Conservation (phyloP, 176 grass and related monocot genomes). For the Aegilops tauschii region DNA sequence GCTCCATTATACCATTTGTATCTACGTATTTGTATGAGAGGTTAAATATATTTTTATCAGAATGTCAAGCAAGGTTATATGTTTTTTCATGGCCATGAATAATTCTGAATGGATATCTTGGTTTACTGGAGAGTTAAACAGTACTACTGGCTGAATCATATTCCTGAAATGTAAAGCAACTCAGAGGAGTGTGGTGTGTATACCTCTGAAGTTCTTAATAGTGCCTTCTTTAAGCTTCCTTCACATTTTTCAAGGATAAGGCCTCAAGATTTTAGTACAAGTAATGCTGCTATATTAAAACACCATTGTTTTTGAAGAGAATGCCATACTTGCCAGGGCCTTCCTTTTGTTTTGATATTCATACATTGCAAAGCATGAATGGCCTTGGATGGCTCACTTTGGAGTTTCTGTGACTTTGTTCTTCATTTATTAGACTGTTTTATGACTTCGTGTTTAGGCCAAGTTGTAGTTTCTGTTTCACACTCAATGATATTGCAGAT, state of each 20-base stretch:
- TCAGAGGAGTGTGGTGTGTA: background rate
- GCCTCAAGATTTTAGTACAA: background rate
- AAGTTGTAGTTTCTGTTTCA: constrained; percentile 16
- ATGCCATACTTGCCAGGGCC: background rate
- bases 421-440: constrained; percentile 4
- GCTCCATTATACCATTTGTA: background rate
- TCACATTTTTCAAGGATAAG: background rate
- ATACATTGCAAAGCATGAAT: background rate
- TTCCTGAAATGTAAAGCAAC: background rate
- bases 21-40: background rate
- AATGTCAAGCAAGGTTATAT: background rate
- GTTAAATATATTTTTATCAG: background rate
- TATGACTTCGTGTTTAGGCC: background rate
- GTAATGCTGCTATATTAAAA: constrained; percentile 5
- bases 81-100: background rate
- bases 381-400: background rate
- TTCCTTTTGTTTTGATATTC: background rate
- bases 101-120: background rate
- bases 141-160: background rate
- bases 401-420: background rate
- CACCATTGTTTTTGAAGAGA: constrained; percentile 5
- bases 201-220: background rate
- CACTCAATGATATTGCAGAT: constrained; percentile 11
- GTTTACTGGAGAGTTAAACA: constrained; percentile 11
- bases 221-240: background rate